phyloP scores from a whole-genome alignment of 2,329 filamentous ascomycete genomes.

The Fusarium bulbicola region DNA sequence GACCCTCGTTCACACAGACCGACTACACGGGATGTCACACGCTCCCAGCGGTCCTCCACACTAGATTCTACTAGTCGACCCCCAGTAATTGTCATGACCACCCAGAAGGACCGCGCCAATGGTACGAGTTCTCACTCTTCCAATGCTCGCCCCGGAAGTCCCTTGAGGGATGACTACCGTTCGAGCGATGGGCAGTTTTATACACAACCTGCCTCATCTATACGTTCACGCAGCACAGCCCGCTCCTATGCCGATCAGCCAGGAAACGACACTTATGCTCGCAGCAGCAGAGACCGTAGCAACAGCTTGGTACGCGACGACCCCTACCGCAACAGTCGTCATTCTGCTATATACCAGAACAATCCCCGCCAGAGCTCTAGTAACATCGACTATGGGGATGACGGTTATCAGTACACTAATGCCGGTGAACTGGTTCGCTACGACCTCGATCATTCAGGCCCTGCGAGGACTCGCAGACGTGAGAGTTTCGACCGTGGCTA shows the following conservation, averaged over 20 bases:
- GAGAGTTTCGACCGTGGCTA: conserved; percentile 66
- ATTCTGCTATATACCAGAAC: conserved; percentile 56
- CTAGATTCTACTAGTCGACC: conserved; percentile 60
- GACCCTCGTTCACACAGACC: conserved; percentile 60
- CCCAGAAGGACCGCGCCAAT: conserved; percentile 55
- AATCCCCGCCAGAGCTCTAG: conserved; percentile 54
- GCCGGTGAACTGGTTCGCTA: conserved; percentile 69
- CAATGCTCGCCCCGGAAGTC: conserved; percentile 53
- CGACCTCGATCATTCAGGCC: conserved; percentile 64
- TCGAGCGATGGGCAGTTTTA: conserved; percentile 63
- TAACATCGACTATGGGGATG: conserved; percentile 63
- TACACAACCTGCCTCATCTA: conserved; percentile 66
- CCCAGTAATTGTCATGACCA: conserved; percentile 67
- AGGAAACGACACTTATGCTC: conserved; percentile 61
- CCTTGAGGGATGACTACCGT: conserved; percentile 61
- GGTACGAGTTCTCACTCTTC: conserved; percentile 52
- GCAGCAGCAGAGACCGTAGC: conserved; percentile 60
- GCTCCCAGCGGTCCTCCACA: conserved; percentile 59
- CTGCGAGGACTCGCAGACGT: conserved; percentile 54
- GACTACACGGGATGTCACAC: conserved; percentile 59
- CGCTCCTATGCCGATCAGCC: conserved; percentile 59
- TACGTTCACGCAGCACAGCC: conserved; percentile 59
- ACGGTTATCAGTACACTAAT: conserved; percentile 72
- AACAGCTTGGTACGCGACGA: conserved; percentile 57
- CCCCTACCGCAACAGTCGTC: conserved; percentile 57